These are phyloP conservation scores for Zygoascus hellenicus DNA, from an alignment of 1,139 yeast genomes.

Conservation along the genomic window DNA sequence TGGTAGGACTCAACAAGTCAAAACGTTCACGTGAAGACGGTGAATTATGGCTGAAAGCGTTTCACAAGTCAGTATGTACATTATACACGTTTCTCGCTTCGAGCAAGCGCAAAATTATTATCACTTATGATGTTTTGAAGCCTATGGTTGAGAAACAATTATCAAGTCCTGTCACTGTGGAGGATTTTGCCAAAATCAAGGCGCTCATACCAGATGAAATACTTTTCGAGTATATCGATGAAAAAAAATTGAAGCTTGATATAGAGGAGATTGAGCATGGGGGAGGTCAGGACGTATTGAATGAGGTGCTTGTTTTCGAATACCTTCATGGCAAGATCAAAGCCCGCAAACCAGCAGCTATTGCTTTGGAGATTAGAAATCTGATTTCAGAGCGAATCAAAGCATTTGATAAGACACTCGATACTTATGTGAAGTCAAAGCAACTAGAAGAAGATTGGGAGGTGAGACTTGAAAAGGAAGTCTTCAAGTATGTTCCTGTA, in stretches of 20 bases:
- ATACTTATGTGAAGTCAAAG: conserved; percentile 25
- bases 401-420: conserved; percentile 46
- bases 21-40: conserved; percentile 5
- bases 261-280: conserved; percentile 19
- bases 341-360: conserved; percentile 24
- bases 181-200: conserved; percentile 60
- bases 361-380: conserved; percentile 46
- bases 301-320: conserved; percentile 65
- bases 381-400: conserved; percentile 55
- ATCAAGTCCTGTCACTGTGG: conserved; percentile 22
- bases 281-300: conserved; percentile 26
- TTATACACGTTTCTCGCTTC: conserved; percentile 49
- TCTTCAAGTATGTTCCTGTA: conserved; percentile 43
- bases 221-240: conserved; percentile 57
- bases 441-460: conserved; percentile 21
- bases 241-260: conserved; percentile 29
- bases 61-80: conserved; percentile 32
- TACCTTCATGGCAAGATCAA: conserved; percentile 62
- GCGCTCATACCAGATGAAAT: conserved; percentile 65
- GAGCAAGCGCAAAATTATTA: conserved; percentile 48
- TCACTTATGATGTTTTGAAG: conserved; percentile 47
- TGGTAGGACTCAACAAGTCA: background rate
- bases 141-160: conserved; percentile 43
- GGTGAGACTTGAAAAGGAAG: conserved; percentile 33
- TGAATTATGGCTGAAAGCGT: conserved; percentile 7